phyloP scores from a whole-genome alignment of 2,329 filamentous ascomycete species.

The Monosporascus sp. region DNA sequence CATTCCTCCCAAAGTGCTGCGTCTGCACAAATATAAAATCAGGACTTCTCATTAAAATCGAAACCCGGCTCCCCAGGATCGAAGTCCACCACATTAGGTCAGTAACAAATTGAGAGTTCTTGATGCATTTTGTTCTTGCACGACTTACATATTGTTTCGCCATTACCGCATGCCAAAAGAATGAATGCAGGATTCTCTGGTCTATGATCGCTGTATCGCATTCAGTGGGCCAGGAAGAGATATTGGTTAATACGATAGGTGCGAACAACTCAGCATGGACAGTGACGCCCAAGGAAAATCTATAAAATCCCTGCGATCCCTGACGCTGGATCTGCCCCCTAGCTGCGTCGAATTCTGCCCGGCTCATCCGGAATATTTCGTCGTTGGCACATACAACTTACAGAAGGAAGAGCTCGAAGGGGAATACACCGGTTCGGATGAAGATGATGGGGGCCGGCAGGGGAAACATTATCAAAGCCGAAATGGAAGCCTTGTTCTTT shows the following conservation, averaged over 20 bases:
- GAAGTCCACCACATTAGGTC: no score
- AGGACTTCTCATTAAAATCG: background rate
- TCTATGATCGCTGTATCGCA: no score
- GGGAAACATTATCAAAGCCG: slow-evolving; percentile 51
- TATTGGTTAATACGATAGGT: background rate
- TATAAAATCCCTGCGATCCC: slow-evolving; percentile 40
- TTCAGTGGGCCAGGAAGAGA: background rate
- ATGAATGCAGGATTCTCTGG: no score
- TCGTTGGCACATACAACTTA: slow-evolving; percentile 82
- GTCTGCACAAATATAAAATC: background rate
- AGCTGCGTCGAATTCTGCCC: slow-evolving; percentile 75
- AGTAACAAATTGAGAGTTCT: no score
- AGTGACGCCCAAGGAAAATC: slow-evolving; percentile 14
- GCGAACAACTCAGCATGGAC: background rate
- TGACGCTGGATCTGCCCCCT: slow-evolving; percentile 61
- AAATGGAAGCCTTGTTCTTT: slow-evolving; percentile 69
- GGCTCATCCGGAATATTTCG: slow-evolving; percentile 55
- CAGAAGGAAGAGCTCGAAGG: slow-evolving; percentile 39
- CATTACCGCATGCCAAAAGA: background rate
- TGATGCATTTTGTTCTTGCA: background rate
- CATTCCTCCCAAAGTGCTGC: background rate
- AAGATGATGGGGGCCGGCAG: slow-evolving; percentile 16
- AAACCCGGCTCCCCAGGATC: no score
- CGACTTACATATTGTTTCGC: background rate
- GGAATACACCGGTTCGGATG: slow-evolving; percentile 11